Base-by-base conservation (phyloP, 768 basidiomycete species). In the Phanerochaete sordida region DNA sequence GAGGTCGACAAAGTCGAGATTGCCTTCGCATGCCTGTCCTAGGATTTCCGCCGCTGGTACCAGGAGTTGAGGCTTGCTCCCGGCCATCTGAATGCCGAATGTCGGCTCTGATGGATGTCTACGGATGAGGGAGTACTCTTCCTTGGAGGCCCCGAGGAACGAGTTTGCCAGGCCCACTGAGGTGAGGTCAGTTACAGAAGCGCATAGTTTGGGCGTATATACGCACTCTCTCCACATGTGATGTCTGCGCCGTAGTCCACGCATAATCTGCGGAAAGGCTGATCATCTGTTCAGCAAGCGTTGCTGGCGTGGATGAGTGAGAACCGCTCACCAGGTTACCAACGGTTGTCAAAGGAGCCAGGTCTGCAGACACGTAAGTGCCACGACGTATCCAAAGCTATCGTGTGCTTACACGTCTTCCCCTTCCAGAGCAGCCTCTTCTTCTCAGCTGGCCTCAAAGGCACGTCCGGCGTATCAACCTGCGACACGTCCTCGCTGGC, bases 221-320 rank as follows among this genome's bases (percentile, higher is more conserved):
- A 26, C 82, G 56, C 67, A 91, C 90, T 98, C 74, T 98, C 96
- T 26, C 94, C 93, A 63, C 93, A 95, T 2, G 95, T 96, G 66
- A 98, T 97, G 63, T 96, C 95, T 2, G 90, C 93, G 15, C 96
- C 96, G 59, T 90, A 86, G 26, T 83, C 77, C 9, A 91, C 87
- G 66, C 94, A 97, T 7, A 98, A 75, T 12, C 95, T 83, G 19
- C 97, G 86, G 79, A 98, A 99, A 1, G 97, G 97, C 89, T 95
- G 61, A 7, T 49, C 56, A 19, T 1, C 26, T 35, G 45, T n/a
- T 12, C 30, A 28, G 24, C n/a, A 19, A 23, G 35, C 44, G 53
- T 39, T 56, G 21, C 33, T 4, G 26, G 21, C 21, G 47, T 2
- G 28, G 11, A 9, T 31, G 53, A 35, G 21, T 26, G 28, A 13